Evolutionary conservation across 441 rosid genomes (phyloP).

Genomic region (Croton setiger): DNA sequence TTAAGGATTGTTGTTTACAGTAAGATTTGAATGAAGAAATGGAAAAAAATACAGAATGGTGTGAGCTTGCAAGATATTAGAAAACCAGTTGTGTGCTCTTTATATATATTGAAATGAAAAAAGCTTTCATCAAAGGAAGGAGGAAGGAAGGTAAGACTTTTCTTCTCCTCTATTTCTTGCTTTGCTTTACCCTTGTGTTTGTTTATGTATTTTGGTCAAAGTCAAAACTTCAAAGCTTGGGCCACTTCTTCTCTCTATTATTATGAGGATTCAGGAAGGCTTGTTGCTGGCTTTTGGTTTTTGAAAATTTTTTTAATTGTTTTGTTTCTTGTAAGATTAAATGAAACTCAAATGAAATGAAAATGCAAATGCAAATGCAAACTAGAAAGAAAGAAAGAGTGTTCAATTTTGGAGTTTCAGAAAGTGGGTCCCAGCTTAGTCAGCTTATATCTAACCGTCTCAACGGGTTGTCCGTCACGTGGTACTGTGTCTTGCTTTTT

Average conservation of each 20-base stretch:
- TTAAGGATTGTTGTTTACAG: no score
- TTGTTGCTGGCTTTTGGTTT: no score
- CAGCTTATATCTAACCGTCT: constrained; percentile 21
- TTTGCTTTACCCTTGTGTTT: constrained; percentile 28
- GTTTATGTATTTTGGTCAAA: constrained; percentile 38
- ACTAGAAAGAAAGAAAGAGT: no score
- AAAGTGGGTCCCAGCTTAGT: constrained; percentile 15
- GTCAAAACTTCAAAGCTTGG: constrained; percentile 53
- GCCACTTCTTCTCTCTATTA: no score
- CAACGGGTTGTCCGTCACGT: constrained; percentile 34
- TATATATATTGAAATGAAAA: constrained; percentile 17
- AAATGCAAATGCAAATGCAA: constrained; percentile 20
- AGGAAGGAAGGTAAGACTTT: constrained; percentile 68
- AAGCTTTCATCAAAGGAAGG: constrained; percentile 34
- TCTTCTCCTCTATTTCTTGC: constrained; percentile 53
- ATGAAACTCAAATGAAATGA: constrained; percentile 23
- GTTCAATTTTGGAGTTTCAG: background rate
- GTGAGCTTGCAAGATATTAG: constrained; percentile 23
- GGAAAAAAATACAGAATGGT: no score
- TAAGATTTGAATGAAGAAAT: background rate
- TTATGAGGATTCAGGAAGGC: no score
- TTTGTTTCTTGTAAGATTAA: constrained; percentile 1
- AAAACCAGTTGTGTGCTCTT: constrained; percentile 15
- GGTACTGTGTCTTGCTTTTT: background rate
- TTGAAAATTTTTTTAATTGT: no score